phyloP scores from a whole-genome alignment of 306 rosid species.

The Quercus robur region DNA sequence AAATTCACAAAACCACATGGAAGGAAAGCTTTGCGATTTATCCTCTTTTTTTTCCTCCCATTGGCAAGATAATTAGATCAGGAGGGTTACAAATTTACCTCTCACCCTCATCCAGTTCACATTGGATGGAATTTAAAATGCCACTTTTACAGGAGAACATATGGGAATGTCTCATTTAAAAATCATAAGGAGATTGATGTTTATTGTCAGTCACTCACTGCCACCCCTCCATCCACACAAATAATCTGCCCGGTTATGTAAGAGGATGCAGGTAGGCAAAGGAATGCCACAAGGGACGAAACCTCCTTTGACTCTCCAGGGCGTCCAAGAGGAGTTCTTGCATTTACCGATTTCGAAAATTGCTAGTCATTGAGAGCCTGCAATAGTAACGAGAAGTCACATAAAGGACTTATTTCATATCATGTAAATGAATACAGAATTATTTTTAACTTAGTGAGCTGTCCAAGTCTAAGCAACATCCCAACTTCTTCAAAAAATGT shows the following conservation, averaged over 20 bases:
- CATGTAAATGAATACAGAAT: not conserved
- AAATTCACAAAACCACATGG: too few relatives aligned
- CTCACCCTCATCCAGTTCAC: too few relatives aligned
- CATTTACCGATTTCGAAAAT: not conserved
- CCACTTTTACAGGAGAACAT: not conserved
- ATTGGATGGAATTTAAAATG: too few relatives aligned
- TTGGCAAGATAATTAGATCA: too few relatives aligned
- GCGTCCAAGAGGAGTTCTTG: not conserved
- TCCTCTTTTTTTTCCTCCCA: too few relatives aligned
- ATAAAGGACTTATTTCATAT: not conserved
- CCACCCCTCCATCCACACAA: not conserved
- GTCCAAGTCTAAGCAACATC: not conserved
- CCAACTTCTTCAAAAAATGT: too few relatives aligned
- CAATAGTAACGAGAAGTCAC: not conserved
- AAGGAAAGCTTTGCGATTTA: too few relatives aligned
- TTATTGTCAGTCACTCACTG: not conserved
- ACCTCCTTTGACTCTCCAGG: not conserved
- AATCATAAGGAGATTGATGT: not conserved
- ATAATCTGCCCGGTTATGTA: not conserved
- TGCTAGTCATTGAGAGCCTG: not conserved
- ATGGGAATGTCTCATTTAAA: not conserved
- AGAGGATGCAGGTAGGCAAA: not conserved
- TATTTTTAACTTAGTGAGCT: not conserved
- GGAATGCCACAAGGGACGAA: not conserved
- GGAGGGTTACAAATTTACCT: too few relatives aligned